Percentiles rank a stretch among this genome's conserved stretches.
Evolutionary conservation across 306 rosid genomes (phyloP).

Genomic region (Casuarina equisetifolia): DNA sequence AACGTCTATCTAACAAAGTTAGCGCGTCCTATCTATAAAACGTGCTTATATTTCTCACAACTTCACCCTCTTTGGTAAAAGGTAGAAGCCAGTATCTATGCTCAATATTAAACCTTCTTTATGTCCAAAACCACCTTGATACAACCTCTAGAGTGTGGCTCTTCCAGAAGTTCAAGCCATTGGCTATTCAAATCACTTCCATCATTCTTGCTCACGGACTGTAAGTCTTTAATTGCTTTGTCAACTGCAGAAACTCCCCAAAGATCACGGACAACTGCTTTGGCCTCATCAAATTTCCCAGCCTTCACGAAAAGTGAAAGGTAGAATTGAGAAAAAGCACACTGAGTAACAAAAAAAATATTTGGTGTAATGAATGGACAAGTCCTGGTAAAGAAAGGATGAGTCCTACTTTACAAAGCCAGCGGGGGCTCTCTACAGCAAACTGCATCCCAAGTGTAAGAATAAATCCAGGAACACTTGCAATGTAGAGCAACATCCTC

Average conservation of each 20-base stretch:
- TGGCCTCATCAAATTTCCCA: constrained; percentile 66
- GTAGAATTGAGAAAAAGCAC: constrained; percentile 5
- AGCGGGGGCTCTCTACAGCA: constrained; percentile 92
- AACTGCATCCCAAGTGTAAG: constrained; percentile 82
- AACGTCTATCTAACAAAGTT: constrained; percentile 10
- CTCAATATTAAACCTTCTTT: constrained; percentile 14
- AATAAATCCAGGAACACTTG: constrained; percentile 74
- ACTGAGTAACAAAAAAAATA: constrained; percentile 3
- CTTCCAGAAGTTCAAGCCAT: constrained; percentile 77
- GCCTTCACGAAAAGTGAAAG: constrained; percentile 49
- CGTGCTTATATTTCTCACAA: constrained; percentile 13
- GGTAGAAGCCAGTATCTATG: background rate
- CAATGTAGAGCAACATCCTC: constrained; percentile 82
- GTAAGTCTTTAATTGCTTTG: constrained; percentile 73
- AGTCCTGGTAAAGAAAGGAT: constrained; percentile 21
- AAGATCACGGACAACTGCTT: constrained; percentile 55
- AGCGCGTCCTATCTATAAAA: constrained; percentile 2
- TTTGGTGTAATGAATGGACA: constrained; percentile 11
- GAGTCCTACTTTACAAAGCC: constrained; percentile 81
- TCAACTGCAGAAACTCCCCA: constrained; percentile 89
- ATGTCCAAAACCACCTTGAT: constrained; percentile 55
- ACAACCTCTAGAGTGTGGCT: constrained; percentile 93
- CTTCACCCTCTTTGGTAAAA: constrained; percentile 16
- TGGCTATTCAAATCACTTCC: constrained; percentile 72
- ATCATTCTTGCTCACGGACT: constrained; percentile 64